These are phyloP conservation scores for Dissoconium aciculare DNA, from an alignment of 2,329 filamentous ascomycete species.

Conservation along the genomic window DNA sequence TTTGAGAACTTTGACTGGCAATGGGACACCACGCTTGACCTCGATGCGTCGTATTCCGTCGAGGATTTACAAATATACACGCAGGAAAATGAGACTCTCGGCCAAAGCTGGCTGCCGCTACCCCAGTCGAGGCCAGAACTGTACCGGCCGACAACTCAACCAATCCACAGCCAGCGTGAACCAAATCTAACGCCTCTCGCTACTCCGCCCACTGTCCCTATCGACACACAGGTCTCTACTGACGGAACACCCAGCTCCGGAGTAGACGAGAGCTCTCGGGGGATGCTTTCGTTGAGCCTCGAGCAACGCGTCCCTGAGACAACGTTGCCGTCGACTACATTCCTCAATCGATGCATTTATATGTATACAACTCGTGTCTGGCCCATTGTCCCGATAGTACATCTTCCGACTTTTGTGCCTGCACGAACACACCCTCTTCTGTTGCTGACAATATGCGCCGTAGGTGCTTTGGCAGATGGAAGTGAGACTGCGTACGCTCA, in stretches of 20 bases:
- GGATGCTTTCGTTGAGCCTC: slow-evolving; percentile 4
- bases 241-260: too few species aligned
- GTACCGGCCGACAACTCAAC: too few species aligned
- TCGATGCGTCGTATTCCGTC: slow-evolving; percentile 5
- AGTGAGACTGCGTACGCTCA: slow-evolving; percentile 2
- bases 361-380: slow-evolving; percentile 6
- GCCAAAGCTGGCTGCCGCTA: slow-evolving; percentile 2
- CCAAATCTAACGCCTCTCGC: too few species aligned
- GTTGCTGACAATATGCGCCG: slow-evolving; percentile 5
- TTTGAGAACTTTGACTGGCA: slow-evolving; percentile 5
- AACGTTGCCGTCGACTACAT: slow-evolving; percentile 2
- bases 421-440: slow-evolving; percentile 6
- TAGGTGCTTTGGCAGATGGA: slow-evolving; percentile 5
- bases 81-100: neutral
- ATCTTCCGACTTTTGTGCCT: slow-evolving; percentile 5
- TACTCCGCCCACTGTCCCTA: too few species aligned
- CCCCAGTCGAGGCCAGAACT: neutral
- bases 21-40: slow-evolving; percentile 5
- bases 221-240: too few species aligned
- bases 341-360: slow-evolving; percentile 6
- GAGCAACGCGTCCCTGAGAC: slow-evolving; percentile 4
- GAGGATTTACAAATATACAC: slow-evolving; percentile 1
- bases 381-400: slow-evolving; percentile 4
- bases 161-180: too few species aligned
- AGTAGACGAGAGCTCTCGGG: slow-evolving; percentile 4